A percentile compares a stretch with the other conserved stretches of the same genome.
These are phyloP conservation scores for Candida chauliodis DNA, from an alignment of 805 yeast species.

Conservation along the genomic window DNA sequence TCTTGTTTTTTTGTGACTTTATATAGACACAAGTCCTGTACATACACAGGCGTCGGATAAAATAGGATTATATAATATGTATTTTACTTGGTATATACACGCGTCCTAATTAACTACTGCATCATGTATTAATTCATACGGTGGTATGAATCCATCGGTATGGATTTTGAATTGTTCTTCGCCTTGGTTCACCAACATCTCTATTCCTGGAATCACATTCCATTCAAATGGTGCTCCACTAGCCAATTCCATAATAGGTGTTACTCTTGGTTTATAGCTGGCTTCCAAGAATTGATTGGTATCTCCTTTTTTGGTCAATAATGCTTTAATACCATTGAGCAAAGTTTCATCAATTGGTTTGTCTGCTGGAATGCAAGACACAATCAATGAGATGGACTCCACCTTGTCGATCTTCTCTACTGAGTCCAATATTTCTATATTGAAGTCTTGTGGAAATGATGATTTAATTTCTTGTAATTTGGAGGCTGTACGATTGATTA, in stretches of 20 bases:
- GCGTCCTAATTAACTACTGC: slow-evolving; percentile 57
- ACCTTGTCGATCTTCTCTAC: slow-evolving; percentile 42
- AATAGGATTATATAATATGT: too few relatives aligned
- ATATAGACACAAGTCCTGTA: too few relatives aligned
- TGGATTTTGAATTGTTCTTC: slow-evolving; percentile 79
- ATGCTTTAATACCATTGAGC: slow-evolving; percentile 43
- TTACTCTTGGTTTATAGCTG: slow-evolving; percentile 85
- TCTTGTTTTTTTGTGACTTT: too few relatives aligned
- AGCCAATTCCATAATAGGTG: slow-evolving; percentile 84
- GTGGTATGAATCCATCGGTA: slow-evolving; percentile 65
- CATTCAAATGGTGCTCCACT: slow-evolving; percentile 56
- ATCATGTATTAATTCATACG: slow-evolving; percentile 55
- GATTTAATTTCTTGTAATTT: slow-evolving; percentile 58
- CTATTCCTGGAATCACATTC: slow-evolving; percentile 86
- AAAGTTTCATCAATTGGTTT: slow-evolving; percentile 57
- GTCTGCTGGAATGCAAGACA: slow-evolving; percentile 84
- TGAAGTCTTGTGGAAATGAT: slow-evolving; percentile 57
- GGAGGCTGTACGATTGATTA: slow-evolving; percentile 74
- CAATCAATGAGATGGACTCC: slow-evolving; percentile 55
- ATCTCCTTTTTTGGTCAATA: slow-evolving; percentile 36
- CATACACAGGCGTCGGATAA: too few relatives aligned
- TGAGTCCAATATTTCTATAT: slow-evolving; percentile 55
- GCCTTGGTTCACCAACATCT: slow-evolving; percentile 93
- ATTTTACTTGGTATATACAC: too few relatives aligned
- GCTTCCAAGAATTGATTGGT: slow-evolving; percentile 74